phyloP scores from a whole-genome alignment of 1,284 basidiomycete genomes.

The Cutaneotrichosporon dermatis region DNA sequence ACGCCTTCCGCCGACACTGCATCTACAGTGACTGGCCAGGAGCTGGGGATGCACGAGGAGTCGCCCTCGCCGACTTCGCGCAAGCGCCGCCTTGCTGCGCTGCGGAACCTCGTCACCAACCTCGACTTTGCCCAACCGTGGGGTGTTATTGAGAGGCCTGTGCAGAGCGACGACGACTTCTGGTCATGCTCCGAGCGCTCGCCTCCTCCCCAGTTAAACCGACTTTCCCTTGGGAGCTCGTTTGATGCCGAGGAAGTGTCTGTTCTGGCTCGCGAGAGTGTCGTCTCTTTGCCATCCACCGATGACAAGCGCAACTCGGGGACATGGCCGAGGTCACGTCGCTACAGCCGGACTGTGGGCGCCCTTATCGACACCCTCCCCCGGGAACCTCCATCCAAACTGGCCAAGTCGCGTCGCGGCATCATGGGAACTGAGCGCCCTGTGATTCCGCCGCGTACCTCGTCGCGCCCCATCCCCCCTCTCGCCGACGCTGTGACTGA shows the following conservation, averaged over 20 bases:
- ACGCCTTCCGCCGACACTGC: constrained; percentile 18
- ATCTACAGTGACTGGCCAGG: background rate
- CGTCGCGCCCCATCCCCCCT: constrained; percentile 2
- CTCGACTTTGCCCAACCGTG: constrained; percentile 44
- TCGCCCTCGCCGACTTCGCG: constrained; percentile 8
- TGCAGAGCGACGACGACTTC: constrained; percentile 14
- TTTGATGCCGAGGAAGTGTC: constrained; percentile 9
- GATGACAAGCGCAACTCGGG: background rate
- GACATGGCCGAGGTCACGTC: constrained; percentile 4
- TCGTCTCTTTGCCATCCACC: constrained; percentile 4
- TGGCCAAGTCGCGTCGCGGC: background rate
- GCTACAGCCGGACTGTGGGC: constrained; percentile 11
- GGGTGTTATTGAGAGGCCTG: constrained; percentile 20
- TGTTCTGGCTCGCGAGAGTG: constrained; percentile 2
- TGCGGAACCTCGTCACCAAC: constrained; percentile 38
- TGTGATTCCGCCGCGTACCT: constrained; percentile 9
- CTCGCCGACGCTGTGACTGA: background rate
- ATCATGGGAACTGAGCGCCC: background rate
- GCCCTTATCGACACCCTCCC: constrained; percentile 6
- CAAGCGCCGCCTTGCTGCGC: constrained; percentile 33
- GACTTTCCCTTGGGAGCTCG: constrained; percentile 13
- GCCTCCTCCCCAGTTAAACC: constrained; percentile 11
- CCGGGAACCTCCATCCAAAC: background rate
- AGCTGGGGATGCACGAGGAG: background rate
- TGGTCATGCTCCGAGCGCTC: constrained; percentile 11